These are phyloP conservation scores for Sclerotinia spermophila DNA, from an alignment of 2,329 filamentous ascomycete genomes.

Conservation along the genomic window DNA sequence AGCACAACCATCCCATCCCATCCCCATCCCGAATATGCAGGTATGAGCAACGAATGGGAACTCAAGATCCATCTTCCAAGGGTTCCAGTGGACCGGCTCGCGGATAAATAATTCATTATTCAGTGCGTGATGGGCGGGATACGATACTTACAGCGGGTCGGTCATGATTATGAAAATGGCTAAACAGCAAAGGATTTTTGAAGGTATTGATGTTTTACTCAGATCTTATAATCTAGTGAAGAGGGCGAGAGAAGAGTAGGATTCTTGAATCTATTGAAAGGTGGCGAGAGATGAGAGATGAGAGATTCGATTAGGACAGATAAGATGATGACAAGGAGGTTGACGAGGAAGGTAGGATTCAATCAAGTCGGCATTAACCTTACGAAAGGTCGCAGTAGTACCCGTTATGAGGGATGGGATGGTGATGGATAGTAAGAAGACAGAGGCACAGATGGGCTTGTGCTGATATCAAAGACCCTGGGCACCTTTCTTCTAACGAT, in stretches of 20 bases:
- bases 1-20: constrained; percentile 15
- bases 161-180: neutral
- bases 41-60: constrained; percentile 19
- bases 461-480: neutral
- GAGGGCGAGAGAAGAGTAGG: neutral
- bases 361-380: constrained; percentile 4
- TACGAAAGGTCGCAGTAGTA: neutral
- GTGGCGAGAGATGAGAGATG: neutral
- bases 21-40: constrained; percentile 23
- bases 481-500: neutral
- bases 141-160: constrained; percentile 6
- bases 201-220: neutral
- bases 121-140: neutral
- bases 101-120: neutral
- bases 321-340: neutral
- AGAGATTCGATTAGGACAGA: neutral
- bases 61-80: neutral
- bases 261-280: neutral
- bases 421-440: neutral
- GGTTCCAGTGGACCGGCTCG: constrained; percentile 13
- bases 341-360: constrained; percentile 3
- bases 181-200: neutral
- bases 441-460: constrained; percentile 9
- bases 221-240: neutral
- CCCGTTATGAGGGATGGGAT: constrained; percentile 9